A percentile compares a stretch with the other conserved stretches of the same genome.
Evolutionary conservation across 208 protist species (phyloP).

Genomic region (Trypanosomatidae sp.): DNA sequence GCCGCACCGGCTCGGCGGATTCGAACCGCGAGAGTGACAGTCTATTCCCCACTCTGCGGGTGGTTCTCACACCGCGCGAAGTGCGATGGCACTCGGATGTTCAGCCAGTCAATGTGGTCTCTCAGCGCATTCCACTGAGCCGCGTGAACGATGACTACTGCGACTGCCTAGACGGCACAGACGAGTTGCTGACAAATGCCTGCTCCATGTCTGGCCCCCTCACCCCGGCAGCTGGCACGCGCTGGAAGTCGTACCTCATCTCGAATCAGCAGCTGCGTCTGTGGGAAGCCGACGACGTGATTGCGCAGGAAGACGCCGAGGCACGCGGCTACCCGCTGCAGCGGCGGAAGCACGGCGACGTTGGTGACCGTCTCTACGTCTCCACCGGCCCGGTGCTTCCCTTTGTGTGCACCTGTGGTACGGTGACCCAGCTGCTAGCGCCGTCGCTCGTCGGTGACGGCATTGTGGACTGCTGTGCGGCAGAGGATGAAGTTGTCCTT

Average conservation of each 20-base stretch:
- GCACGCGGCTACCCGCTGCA: constrained; percentile 11
- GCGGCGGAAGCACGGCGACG: constrained; percentile 32
- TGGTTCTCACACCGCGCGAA: constrained; percentile 59
- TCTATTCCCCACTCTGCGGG: constrained; percentile 33
- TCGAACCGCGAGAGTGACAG: neutral
- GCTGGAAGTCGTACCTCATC: constrained; percentile 56
- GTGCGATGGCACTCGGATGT: constrained; percentile 34
- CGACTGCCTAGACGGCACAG: constrained; percentile 79
- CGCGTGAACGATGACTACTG: constrained; percentile 85
- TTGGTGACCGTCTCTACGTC: constrained; percentile 16
- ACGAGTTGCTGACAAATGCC: constrained; percentile 75
- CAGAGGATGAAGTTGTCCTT: constrained; percentile 49
- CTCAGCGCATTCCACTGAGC: constrained; percentile 49
- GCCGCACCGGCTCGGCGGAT: neutral
- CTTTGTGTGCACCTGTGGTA: constrained; percentile 37
- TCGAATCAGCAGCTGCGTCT: constrained; percentile 38
- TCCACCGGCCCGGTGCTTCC: constrained; percentile 54
- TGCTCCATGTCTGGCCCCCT: constrained; percentile 72
- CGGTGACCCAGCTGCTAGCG: constrained; percentile 40
- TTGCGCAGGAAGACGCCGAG: constrained; percentile 21
- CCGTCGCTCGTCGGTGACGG: constrained; percentile 69
- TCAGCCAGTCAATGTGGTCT: constrained; percentile 44
- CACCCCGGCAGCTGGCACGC: constrained; percentile 30
- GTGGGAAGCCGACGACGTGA: constrained; percentile 41
- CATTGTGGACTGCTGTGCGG: constrained; percentile 75